Evolutionary conservation across 768 basidiomycete species (phyloP).

Genomic region (Boletus tylopilopsis): DNA sequence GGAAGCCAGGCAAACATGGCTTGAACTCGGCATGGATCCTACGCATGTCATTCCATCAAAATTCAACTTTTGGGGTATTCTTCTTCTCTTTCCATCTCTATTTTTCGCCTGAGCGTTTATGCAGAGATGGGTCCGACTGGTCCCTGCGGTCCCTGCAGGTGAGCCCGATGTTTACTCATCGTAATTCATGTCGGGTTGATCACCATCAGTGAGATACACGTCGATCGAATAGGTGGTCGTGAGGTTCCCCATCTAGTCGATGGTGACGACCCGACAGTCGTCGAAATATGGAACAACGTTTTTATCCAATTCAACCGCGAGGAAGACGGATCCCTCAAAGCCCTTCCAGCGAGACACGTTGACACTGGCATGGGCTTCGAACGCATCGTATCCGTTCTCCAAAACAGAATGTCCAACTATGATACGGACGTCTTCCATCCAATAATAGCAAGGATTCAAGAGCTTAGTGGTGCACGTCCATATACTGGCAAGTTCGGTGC

Average conservation of each 20-base stretch:
- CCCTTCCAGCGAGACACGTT: constrained; percentile 89
- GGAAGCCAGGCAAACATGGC: constrained; percentile 86
- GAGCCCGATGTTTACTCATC: constrained; percentile 4
- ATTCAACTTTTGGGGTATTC: constrained; percentile 96
- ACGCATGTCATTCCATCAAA: constrained; percentile 92
- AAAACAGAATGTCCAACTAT: constrained; percentile 92
- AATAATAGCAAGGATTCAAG: constrained; percentile 82
- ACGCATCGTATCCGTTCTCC: constrained; percentile 90
- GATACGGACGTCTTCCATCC: constrained; percentile 95
- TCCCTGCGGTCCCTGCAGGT: constrained; percentile 97
- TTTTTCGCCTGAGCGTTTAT: constrained; percentile 4
- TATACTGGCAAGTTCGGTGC: constrained; percentile 90
- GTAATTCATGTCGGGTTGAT: background rate
- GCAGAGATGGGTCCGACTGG: constrained; percentile 98
- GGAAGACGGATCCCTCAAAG: constrained; percentile 72
- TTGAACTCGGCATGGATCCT: constrained; percentile 82
- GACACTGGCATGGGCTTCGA: constrained; percentile 99
- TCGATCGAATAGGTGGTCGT: constrained; percentile 95
- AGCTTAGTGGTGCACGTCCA: constrained; percentile 82
- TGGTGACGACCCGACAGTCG: constrained; percentile 92
- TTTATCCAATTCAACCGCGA: constrained; percentile 99
- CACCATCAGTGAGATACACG: constrained; percentile 82
- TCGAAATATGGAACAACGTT: constrained; percentile 99
- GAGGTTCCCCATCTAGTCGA: constrained; percentile 93
- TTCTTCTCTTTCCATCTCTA: constrained; percentile 18